Evolutionary conservation across 1,139 yeast species (phyloP), one percentile per base, ranked within the genome.

Genomic region (Pichia sp.): DNA sequence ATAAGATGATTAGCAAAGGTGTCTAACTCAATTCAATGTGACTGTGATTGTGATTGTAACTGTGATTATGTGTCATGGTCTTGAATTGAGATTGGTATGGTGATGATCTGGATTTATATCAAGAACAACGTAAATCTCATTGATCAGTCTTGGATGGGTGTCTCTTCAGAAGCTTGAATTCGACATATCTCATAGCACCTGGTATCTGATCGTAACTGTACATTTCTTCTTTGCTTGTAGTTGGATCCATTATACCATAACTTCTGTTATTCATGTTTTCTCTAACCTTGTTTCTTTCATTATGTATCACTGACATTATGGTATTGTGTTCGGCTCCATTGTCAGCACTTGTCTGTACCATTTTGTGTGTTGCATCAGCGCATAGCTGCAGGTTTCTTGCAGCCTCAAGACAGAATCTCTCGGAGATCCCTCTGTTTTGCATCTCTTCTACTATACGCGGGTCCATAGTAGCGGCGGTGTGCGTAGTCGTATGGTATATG

Each of bases 131-230:
- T n/a, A n/a, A n/a, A n/a, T n/a, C n/a, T n/a, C n/a, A n/a, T n/a
- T n/a, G n/a, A n/a, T 18, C 20, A 9, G 22, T 20, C n/a, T 19
- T 17, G 12, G 36, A 18, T 4, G 41, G 34, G 15, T 33, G 37
- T 40, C 24, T 33, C n/a, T 33, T 33, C 21, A 2, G 22, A 4
- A 40, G 14, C n/a, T 21, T 14, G 11, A 34, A 33, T n/a, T 33
- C 38, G 10, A 30, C 22, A 24, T 40, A 34, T 24, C 27, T 32
- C 33, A 40, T 33, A 4, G 43, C 38, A 17, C 5, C 12, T 7
- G 38, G 32, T 33, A 40, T 22, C 15, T 34, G 15, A 28, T 40
- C 43, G 27, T 20, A 40, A 10, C 38, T 34, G 8, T 14, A 11
- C 4, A 12, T 18, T 15, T 40, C 43, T 14, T 38, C 42, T n/a